Evolutionary conservation across 139 green algal genomes (phyloP).

Genomic region (Nannochloris sp.): DNA sequence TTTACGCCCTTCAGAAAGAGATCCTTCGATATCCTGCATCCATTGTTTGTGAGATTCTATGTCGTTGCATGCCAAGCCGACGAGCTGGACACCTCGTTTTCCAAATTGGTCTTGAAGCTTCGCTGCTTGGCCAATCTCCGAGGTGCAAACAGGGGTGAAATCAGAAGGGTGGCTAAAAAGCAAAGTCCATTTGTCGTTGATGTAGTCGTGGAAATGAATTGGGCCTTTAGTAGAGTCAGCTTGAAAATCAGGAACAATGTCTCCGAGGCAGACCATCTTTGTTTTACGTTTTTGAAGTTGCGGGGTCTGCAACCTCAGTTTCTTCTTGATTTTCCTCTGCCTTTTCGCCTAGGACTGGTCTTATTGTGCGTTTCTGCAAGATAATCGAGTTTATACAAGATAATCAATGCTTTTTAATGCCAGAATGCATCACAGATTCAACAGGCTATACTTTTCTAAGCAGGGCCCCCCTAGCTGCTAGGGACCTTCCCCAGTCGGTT

Average conservation of each 20-base stretch:
- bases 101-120: slow-evolving; percentile 38
- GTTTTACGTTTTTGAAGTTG: no score
- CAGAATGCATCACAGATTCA: no score
- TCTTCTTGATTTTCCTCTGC: no score
- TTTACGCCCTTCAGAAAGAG: slow-evolving; percentile 20
- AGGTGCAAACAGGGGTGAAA: slow-evolving; percentile 52
- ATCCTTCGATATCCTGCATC: slow-evolving; percentile 67
- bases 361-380: no score
- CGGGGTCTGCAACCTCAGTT: no score
- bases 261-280: no score
- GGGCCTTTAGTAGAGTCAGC: slow-evolving; percentile 38
- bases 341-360: no score
- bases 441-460: no score
- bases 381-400: no score
- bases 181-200: slow-evolving; percentile 39
- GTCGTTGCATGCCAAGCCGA: slow-evolving; percentile 52
- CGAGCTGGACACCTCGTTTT: slow-evolving; percentile 49
- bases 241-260: slow-evolving; percentile 45
- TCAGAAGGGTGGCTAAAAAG: slow-evolving; percentile 55
- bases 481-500: no score
- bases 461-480: no score
- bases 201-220: slow-evolving; percentile 26
- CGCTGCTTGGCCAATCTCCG: slow-evolving; percentile 42
- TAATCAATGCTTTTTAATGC: no score
- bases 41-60: slow-evolving; percentile 52